Evolutionary conservation across 2,329 filamentous ascomycete species (phyloP), one percentile per base, ranked within the genome.

Genomic region (Cladorrhinum sp.): DNA sequence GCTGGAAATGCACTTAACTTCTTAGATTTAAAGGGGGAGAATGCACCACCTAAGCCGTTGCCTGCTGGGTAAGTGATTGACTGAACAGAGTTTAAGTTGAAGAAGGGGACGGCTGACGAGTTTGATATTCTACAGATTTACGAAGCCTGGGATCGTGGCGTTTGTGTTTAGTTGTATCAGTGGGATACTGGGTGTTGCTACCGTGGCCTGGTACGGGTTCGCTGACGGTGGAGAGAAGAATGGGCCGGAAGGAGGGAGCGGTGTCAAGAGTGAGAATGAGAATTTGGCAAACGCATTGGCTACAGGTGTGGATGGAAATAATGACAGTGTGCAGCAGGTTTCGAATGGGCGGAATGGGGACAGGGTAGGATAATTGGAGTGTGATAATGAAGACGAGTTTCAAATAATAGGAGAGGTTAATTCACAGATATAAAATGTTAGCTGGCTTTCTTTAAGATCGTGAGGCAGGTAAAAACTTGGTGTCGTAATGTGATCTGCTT

Each of bases 91-190:
- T 36, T 1, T 20, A 23, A 54, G 18, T 10, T 36, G 20, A 23
- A n/a, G 12, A 22, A 29, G 2, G 16, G n/a, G 32, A 41, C 1
- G 52, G 23, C 12, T 20, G 16, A 24, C 5, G 48, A 36, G 24
- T 8, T 23, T 38, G 20, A 9, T 16, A 22, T 22, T 18, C 23
- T 29, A 18, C 24, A 70, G 70, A 41, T 71, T 93, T 71, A 91
- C 87, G 0, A 73, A 85, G 0, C 80, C 81, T 36, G 91, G 91
- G 7, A 89, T 90, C 49, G 82, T 92, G 1, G 91, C 91, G 10
- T 75, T 95, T 66, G 86, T 87, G 1, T 91, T 93, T 70, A 91
- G 87, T 69, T 83, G 82, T 64, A 64, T 92, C 2, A 81, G 82
- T 16, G 91, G 89, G 2, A 77, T 92, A 53, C 66, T 91, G 6